Base-by-base conservation (phyloP, 164 flowering plant species). In the Aristolochia fimbriata region DNA sequence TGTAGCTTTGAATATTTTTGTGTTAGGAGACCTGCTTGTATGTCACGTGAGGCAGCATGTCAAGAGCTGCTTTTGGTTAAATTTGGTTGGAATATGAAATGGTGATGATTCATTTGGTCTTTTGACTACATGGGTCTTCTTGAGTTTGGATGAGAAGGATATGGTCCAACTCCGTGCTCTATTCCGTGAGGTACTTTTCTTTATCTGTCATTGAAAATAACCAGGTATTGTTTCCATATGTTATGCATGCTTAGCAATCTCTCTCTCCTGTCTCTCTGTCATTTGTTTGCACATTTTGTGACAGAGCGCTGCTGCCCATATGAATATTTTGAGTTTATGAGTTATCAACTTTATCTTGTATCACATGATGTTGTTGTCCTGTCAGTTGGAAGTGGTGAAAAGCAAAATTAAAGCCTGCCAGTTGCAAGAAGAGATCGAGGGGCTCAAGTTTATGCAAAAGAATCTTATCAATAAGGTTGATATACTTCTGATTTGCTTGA, bases 391-490 rank as follows among this genome's bases (percentile, higher is more conserved):
- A 68, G 68, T 76, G 11, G 43, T 88, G 4, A 87, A 87, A 68
- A 64, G 58, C 30, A 82, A 78, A 68, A 85, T 85, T 31, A 93
- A 86, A 71, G 72, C 68, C 49, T 76, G 87, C 71, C 51, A 70
- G 59, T 82, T 90, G 6, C 65, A 79, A 70, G 89, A 88, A 68
- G 99, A 90, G 60, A 77, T 70, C 64, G 81, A 83, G 0, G 70
- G 88, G 20, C 85, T 90, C 2, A 88, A 82, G 58, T 84, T 83
- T 61, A 22, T 76, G 14, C 76, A 93, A 80, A 90, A 93, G 73
- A 73, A 82, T 70, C 88, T 93, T 54, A 90, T 93, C 43, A 93
- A 82, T 69, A 86, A 88, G 97, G 97, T 93, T 69, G 37, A 59
- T 22, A 14, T 50, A 33, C 53, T 47, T 43, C 6, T 31, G 11